These are phyloP conservation scores for Paramecium bursaria DNA, from an alignment of 73 alveolate genomes.

Conservation along the genomic window DNA sequence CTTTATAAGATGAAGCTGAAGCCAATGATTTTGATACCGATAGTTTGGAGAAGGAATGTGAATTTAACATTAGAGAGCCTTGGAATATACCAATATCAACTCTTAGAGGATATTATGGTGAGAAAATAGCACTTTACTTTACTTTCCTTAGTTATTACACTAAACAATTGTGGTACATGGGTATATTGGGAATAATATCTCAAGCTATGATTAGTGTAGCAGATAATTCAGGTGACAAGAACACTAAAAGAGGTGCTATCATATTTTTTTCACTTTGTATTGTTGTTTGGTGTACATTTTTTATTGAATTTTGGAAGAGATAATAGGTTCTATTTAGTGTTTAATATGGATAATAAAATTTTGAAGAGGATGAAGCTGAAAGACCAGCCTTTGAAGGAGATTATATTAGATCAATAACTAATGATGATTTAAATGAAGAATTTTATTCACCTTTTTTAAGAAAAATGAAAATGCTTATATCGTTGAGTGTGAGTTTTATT, in stretches of 20 bases:
- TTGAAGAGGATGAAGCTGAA: slow-evolving; percentile 74
- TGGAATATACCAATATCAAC: slow-evolving; percentile 47
- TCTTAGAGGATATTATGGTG: slow-evolving; percentile 73
- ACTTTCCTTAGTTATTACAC: slow-evolving; percentile 52
- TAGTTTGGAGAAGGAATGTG: slow-evolving; percentile 29
- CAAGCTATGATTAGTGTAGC: slow-evolving; percentile 35
- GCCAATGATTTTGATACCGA: slow-evolving; percentile 65
- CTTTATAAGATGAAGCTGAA: slow-evolving; percentile 55
- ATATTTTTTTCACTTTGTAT: slow-evolving; percentile 49
- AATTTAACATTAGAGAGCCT: slow-evolving; percentile 16
- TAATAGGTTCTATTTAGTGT: slow-evolving; percentile 67
- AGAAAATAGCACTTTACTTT: slow-evolving; percentile 69
- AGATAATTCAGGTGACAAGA: not conserved
- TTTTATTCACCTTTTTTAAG: slow-evolving; percentile 59
- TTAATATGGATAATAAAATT: slow-evolving; percentile 77
- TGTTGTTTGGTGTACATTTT: slow-evolving; percentile 72
- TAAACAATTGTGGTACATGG: slow-evolving; percentile 65
- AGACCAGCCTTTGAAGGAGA: slow-evolving; percentile 71
- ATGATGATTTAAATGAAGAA: slow-evolving; percentile 69
- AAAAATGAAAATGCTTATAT: slow-evolving; percentile 26
- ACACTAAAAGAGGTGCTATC: too few relatives aligned
- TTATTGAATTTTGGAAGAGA: slow-evolving; percentile 77
- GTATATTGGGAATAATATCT: slow-evolving; percentile 29
- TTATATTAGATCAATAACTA: slow-evolving; percentile 63
- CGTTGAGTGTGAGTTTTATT: slow-evolving; percentile 62